Evolutionary conservation across 129 eudicot species (phyloP).

Genomic region (Heracleum sosnowskyi): DNA sequence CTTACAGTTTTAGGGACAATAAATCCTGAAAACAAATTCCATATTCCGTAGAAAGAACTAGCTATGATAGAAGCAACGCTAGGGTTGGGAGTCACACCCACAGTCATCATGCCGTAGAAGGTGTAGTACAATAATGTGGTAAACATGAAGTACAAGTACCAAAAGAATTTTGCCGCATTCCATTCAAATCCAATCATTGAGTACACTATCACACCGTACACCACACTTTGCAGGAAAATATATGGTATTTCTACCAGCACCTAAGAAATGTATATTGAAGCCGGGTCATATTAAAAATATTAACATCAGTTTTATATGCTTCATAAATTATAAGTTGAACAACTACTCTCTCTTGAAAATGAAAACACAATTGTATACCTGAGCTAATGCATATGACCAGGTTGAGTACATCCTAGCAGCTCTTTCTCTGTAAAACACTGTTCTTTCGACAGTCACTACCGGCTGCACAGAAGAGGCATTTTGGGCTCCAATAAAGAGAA

Average conservation of each 20-base stretch:
- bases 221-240: slow-evolving; percentile 11
- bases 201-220: slow-evolving; percentile 22
- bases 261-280: slow-evolving; percentile 5
- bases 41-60: slow-evolving; percentile 15
- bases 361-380: slow-evolving; percentile 10
- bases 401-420: slow-evolving; percentile 37
- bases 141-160: slow-evolving; percentile 27
- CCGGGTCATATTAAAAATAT: background rate
- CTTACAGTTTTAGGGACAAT: slow-evolving; percentile 30
- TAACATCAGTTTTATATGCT: background rate
- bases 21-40: slow-evolving; percentile 37
- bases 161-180: slow-evolving; percentile 20
- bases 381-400: slow-evolving; percentile 29
- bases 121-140: slow-evolving; percentile 26
- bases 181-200: slow-evolving; percentile 30
- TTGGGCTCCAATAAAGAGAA: slow-evolving; percentile 22
- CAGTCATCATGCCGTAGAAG: slow-evolving; percentile 36
- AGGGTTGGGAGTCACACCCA: slow-evolving; percentile 31
- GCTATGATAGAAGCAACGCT: slow-evolving; percentile 24
- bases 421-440: slow-evolving; percentile 34
- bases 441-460: slow-evolving; percentile 28
- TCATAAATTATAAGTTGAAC: background rate
- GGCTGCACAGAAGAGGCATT: slow-evolving; percentile 30
- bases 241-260: slow-evolving; percentile 28
- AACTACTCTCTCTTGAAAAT: background rate